A percentile compares a stretch with the other conserved stretches of the same genome.
phyloP scores from a whole-genome alignment of 805 yeast species.

The Metschnikowia continentalis region DNA sequence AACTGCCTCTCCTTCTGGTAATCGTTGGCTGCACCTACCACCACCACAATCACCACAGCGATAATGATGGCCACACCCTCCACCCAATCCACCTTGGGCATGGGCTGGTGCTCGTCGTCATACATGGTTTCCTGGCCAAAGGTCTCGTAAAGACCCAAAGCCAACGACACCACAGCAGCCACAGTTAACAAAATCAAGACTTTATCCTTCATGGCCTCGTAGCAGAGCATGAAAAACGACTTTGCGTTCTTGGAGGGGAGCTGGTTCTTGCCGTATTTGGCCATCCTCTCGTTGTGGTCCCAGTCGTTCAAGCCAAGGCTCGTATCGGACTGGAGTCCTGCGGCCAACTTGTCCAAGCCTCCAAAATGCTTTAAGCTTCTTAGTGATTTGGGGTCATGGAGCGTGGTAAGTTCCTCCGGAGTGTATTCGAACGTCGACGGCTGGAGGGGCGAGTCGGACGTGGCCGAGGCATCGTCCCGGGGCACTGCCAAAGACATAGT shows the following conservation, averaged over 20 bases:
- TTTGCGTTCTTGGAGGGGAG: constrained; percentile 72
- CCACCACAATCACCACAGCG: constrained; percentile 84
- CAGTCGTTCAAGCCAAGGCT: constrained; percentile 39
- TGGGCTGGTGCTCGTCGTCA: constrained; percentile 71
- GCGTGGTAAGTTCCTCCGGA: constrained; percentile 34
- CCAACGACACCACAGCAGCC: constrained; percentile 87
- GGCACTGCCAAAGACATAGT: constrained; percentile 17
- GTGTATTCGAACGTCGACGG: constrained; percentile 15
- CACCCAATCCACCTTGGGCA: constrained; percentile 94
- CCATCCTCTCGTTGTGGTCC: constrained; percentile 37
- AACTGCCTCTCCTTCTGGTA: constrained; percentile 95
- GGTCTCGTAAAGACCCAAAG: constrained; percentile 87
- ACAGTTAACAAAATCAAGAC: constrained; percentile 76
- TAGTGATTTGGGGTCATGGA: constrained; percentile 65
- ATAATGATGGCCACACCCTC: constrained; percentile 97
- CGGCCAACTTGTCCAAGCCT: constrained; percentile 36
- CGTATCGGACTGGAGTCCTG: constrained; percentile 33
- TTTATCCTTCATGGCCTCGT: constrained; percentile 86
- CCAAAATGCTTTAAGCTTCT: constrained; percentile 39
- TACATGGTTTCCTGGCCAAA: constrained; percentile 76
- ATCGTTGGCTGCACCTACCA: constrained; percentile 94
- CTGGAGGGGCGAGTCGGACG: constrained; percentile 16
- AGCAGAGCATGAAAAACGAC: constrained; percentile 62
- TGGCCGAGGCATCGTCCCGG: constrained; percentile 14
- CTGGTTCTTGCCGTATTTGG: constrained; percentile 62